Evolutionary conservation across 306 rosid species (phyloP).

Genomic region (Dryas octopetala): DNA sequence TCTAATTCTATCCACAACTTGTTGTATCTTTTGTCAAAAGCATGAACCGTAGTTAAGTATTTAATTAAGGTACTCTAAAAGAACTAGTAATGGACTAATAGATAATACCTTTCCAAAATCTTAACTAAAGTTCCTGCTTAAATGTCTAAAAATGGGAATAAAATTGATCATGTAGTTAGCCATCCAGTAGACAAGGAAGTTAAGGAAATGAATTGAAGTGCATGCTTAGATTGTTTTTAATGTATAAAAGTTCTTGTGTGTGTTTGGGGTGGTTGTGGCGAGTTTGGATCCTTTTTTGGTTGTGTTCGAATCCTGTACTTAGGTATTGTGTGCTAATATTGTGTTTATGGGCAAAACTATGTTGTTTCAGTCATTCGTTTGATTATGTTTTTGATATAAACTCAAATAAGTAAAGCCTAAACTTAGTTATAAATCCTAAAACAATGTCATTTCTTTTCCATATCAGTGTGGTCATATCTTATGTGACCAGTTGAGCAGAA

Average conservation of each 20-base stretch:
- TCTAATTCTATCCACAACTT: not conserved
- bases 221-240: not conserved
- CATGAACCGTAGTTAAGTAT: not conserved
- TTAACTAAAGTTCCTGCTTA: not conserved
- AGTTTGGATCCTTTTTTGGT: not conserved
- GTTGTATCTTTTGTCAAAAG: not conserved
- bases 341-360: not conserved
- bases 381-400: not conserved
- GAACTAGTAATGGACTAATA: not conserved
- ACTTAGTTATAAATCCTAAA: no score
- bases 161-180: not conserved
- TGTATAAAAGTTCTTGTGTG: not conserved
- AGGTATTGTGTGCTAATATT: not conserved
- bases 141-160: not conserved
- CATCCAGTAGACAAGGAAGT: not conserved
- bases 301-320: not conserved
- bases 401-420: not conserved
- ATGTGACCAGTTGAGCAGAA: not conserved
- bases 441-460: no score
- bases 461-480: not conserved
- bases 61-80: not conserved
- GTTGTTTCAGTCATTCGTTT: not conserved
- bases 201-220: not conserved
- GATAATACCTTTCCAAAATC: not conserved
- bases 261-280: not conserved